Evolutionary conservation across 257 asterid genomes (phyloP).

Genomic region (Handroanthus guayacan): DNA sequence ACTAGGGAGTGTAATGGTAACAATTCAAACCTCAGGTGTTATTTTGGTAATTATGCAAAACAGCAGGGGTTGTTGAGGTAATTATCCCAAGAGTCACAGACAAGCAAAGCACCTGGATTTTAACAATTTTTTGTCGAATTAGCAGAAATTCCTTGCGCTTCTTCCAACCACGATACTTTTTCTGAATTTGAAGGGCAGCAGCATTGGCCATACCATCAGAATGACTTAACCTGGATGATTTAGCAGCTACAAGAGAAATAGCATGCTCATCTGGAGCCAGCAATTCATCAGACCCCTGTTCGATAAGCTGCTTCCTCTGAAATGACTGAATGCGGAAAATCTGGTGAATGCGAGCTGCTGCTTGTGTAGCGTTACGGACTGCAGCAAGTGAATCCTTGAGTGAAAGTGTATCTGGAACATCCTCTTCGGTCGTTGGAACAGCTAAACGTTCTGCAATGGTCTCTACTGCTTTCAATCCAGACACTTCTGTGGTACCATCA

Average conservation of each 20-base stretch:
- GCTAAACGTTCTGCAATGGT: slow-evolving; percentile 79
- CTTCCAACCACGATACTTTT: slow-evolving; percentile 94
- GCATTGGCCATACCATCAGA: slow-evolving; percentile 62
- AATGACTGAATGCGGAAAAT: slow-evolving; percentile 85
- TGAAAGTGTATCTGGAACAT: slow-evolving; percentile 75
- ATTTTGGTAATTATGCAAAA: no score
- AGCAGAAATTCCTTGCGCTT: slow-evolving; percentile 78
- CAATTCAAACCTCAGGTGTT: no score
- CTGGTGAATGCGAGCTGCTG: slow-evolving; percentile 93
- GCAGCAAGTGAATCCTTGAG: slow-evolving; percentile 95
- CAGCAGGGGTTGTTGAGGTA: no score
- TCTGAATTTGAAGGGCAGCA: slow-evolving; percentile 90
- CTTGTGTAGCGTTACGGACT: slow-evolving; percentile 90
- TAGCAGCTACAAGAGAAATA: slow-evolving; percentile 66
- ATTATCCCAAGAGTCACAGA: neutral
- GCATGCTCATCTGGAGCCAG: slow-evolving; percentile 59
- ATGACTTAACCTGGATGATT: slow-evolving; percentile 62
- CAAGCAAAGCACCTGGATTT: slow-evolving; percentile 78
- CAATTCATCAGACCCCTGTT: slow-evolving; percentile 49
- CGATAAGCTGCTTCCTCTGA: slow-evolving; percentile 74
- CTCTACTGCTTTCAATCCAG: slow-evolving; percentile 57
- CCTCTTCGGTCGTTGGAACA: slow-evolving; percentile 66
- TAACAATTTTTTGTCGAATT: slow-evolving; percentile 82
- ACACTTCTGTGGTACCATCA: slow-evolving; percentile 47
- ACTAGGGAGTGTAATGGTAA: no score